phyloP scores from a whole-genome alignment of 2,329 filamentous ascomycete species.

The Tolypocladium album region DNA sequence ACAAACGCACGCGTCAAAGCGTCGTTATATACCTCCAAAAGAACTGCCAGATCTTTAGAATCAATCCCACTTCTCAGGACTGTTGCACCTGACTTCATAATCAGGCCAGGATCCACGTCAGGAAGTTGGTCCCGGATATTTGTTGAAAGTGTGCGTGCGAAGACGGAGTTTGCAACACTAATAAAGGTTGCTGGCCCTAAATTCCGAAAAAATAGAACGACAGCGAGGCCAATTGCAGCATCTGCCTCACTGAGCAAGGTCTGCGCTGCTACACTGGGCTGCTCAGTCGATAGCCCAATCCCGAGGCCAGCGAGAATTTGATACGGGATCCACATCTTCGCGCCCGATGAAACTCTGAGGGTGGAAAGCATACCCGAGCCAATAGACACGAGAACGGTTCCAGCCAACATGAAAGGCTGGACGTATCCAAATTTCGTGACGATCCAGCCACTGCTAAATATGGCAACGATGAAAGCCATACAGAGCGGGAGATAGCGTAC shows the following conservation, averaged over 20 bases:
- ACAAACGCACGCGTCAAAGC: background rate
- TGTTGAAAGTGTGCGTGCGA: background rate
- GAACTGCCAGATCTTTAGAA: background rate
- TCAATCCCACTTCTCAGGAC: background rate
- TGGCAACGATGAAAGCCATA: background rate
- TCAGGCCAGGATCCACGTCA: background rate
- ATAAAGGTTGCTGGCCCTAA: background rate
- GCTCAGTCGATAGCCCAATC: background rate
- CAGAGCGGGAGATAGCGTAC: background rate
- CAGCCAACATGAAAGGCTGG: constrained; percentile 1
- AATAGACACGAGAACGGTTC: background rate
- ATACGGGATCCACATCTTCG: background rate
- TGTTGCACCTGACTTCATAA: background rate
- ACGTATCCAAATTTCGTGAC: background rate
- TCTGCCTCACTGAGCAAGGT: background rate
- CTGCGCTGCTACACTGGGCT: background rate
- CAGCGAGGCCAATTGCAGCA: background rate
- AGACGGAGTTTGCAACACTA: background rate
- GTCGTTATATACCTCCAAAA: background rate
- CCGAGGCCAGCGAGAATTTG: background rate
- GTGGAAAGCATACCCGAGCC: background rate
- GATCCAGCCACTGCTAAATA: constrained; percentile 1
- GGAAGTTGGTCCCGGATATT: background rate
- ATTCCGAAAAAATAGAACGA: background rate
- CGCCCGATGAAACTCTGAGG: background rate